Conservation (phyloP, 306 rosid genomes). For the Vicia faba region DNA sequence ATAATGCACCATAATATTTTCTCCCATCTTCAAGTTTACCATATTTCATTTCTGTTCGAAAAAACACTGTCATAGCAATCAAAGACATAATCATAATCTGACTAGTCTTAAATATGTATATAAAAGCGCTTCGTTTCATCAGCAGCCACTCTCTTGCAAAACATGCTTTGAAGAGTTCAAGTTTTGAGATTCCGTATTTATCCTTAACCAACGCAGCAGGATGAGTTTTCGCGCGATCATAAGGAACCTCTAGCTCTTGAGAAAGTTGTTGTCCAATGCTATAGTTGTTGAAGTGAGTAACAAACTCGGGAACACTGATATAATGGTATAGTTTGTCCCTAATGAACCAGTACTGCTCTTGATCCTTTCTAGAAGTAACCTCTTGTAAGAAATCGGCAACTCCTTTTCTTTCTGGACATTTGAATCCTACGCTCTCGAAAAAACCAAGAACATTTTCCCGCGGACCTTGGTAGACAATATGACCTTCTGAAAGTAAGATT, state of each 20-base stretch:
- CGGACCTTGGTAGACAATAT: conserved; percentile 76
- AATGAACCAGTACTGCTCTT: conserved; percentile 69
- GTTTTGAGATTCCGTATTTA: conserved; percentile 65
- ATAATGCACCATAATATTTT: conserved; percentile 64
- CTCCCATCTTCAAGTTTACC: conserved; percentile 65
- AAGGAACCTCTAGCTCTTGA: conserved; percentile 53
- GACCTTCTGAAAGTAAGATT: conserved; percentile 73
- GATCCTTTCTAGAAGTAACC: conserved; percentile 80
- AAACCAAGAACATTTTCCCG: conserved; percentile 54
- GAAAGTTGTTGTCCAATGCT: conserved; percentile 44
- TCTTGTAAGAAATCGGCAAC: conserved; percentile 77
- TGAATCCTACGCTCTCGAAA: conserved; percentile 64
- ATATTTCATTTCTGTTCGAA: conserved; percentile 62
- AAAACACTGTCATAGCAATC: conserved; percentile 67
- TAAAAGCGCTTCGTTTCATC: conserved; percentile 59
- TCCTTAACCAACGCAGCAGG: conserved; percentile 63
- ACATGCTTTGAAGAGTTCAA: conserved; percentile 70
- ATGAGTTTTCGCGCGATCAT: conserved; percentile 50
- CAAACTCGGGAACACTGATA: conserved; percentile 53
- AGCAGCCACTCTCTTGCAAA: conserved; percentile 79
- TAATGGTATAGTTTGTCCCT: conserved; percentile 58
- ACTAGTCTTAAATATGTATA: conserved; percentile 70
- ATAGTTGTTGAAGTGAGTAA: conserved; percentile 43
- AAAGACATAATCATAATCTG: conserved; percentile 65
- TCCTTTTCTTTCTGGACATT: conserved; percentile 79